Evolutionary conservation across 495 filamentous ascomycete species (phyloP), one percentile per base, ranked within the genome.

Genomic region (Cercophora newfieldiana): DNA sequence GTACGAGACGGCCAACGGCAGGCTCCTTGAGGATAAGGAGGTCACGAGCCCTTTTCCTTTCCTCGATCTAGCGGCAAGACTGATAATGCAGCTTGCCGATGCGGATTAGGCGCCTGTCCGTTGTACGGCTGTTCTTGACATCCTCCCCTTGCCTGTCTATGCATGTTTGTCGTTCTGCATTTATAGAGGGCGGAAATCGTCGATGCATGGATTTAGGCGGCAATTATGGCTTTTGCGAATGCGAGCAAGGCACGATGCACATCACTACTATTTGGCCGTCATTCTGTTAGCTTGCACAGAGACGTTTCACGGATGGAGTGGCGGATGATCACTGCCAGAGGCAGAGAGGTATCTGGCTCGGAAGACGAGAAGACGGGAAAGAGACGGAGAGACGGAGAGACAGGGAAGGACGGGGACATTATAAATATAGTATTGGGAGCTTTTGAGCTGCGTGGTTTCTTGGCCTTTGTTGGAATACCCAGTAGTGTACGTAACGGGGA

Each of bases 81-180:
- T 93, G 66, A 93, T 93, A 73, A 89, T 92, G 77, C 88, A 90
- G 77, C 78, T 93, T 68, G 89, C 88, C 18, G 89, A 90, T 71
- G 88, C 86, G 59, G 86, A 85, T 67, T 85, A 79, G 71, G 21
- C 47, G 25, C 16, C 12, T 28, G 33, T 22, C 12, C 37, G 12
- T 44, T 16, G 37, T 44, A 44, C 18, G 12, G 12, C 37, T 8
- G 10, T 44, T 4, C 10, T 44, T 44, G 37, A 44, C 10, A 14
- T 44, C 37, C 37, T 2, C 37, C 30, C n/a, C n/a, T n/a, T n/a
- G n/a, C n/a, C n/a, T n/a, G n/a, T n/a, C n/a, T n/a, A n/a, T n/a
- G n/a, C n/a, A n/a, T n/a, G n/a, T n/a, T n/a, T n/a, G n/a, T n/a
- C n/a, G n/a, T n/a, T n/a, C n/a, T n/a, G n/a, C n/a, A n/a, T n/a